Evolutionary conservation across 139 green algal species (phyloP).

Genomic region (Parachlorella kessleri): DNA sequence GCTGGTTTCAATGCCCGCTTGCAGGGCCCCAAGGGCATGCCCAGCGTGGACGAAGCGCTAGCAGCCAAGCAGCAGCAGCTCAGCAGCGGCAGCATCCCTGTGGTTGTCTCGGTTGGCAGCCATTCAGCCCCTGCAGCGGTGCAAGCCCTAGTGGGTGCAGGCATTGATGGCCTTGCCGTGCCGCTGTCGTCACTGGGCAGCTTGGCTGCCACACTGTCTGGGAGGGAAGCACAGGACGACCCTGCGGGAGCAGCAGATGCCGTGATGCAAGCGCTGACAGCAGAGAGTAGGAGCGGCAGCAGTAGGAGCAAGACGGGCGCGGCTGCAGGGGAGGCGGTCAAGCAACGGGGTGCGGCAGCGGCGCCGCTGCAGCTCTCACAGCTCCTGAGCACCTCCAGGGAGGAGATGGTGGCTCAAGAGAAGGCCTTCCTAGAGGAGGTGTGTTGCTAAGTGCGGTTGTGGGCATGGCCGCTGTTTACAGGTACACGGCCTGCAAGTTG

Average conservation of each 20-base stretch:
- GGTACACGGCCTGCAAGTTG: too few species aligned
- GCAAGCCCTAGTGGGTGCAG: constrained; percentile 25
- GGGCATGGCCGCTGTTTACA: too few species aligned
- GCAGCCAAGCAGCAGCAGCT: constrained; percentile 53
- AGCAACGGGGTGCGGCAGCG: constrained; percentile 12
- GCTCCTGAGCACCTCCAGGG: constrained; percentile 36
- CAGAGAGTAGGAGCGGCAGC: too few species aligned
- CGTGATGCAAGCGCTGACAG: constrained; percentile 17
- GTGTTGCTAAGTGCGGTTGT: too few species aligned
- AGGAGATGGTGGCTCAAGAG: constrained; percentile 57
- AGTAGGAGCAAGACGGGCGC: background rate
- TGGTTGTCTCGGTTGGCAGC: constrained; percentile 23
- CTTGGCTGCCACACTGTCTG: constrained; percentile 3
- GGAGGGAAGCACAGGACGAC: background rate
- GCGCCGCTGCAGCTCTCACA: constrained; percentile 29
- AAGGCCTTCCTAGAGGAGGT: constrained; percentile 49
- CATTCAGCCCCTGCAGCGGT: constrained; percentile 1
- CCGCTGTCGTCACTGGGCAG: constrained; percentile 32
- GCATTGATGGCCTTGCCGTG: constrained; percentile 42
- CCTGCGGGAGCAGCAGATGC: background rate
- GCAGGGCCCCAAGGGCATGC: background rate
- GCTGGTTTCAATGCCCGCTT: too few species aligned
- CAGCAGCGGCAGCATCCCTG: constrained; percentile 67
- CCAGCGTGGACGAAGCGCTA: constrained; percentile 11
- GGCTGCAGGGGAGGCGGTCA: background rate